Percentiles rank a stretch among this genome's conserved stretches.
Evolutionary conservation across 805 yeast species (phyloP).

Genomic region (Ogataea ganodermae): DNA sequence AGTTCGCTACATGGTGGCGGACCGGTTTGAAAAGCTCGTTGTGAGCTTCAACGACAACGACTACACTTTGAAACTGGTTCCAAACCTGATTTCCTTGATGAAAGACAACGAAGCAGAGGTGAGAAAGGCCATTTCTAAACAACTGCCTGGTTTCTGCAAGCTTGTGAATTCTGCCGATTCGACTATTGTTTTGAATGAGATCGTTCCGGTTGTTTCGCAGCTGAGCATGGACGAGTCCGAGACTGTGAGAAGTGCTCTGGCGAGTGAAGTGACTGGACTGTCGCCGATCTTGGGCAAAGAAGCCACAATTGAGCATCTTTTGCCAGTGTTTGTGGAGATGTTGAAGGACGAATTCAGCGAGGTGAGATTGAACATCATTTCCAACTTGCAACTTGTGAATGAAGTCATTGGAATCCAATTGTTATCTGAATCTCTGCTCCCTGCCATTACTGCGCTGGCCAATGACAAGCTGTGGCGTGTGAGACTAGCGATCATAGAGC

Average conservation of each 20-base stretch:
- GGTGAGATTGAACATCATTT: conserved; percentile 90
- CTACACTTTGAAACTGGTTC: conserved; percentile 59
- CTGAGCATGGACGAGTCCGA: conserved; percentile 91
- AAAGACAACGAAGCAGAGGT: conserved; percentile 97
- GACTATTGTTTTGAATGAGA: conserved; percentile 60
- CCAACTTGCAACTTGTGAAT: conserved; percentile 87
- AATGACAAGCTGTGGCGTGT: conserved; percentile 98
- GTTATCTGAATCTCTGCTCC: conserved; percentile 82
- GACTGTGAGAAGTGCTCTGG: conserved; percentile 89
- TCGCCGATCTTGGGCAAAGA: conserved; percentile 87
- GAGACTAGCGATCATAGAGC: conserved; percentile 93
- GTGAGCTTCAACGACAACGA: conserved; percentile 58
- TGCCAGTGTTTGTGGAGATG: conserved; percentile 91
- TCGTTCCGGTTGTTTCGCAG: conserved; percentile 81
- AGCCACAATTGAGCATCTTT: conserved; percentile 72
- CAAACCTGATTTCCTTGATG: conserved; percentile 74
- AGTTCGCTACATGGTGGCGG: conserved; percentile 98
- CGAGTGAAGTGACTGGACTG: conserved; percentile 81
- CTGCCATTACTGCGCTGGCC: conserved; percentile 95
- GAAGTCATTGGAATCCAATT: conserved; percentile 91
- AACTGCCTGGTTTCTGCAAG: conserved; percentile 73
- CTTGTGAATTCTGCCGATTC: conserved; percentile 45
- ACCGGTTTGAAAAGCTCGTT: conserved; percentile 77
- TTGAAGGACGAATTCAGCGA: conserved; percentile 96
- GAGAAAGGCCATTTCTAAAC: conserved; percentile 90